Percentiles rank a stretch among this genome's conserved stretches.
Conservation (phyloP, 768 basidiomycete species). For the Boletus speciosus region DNA sequence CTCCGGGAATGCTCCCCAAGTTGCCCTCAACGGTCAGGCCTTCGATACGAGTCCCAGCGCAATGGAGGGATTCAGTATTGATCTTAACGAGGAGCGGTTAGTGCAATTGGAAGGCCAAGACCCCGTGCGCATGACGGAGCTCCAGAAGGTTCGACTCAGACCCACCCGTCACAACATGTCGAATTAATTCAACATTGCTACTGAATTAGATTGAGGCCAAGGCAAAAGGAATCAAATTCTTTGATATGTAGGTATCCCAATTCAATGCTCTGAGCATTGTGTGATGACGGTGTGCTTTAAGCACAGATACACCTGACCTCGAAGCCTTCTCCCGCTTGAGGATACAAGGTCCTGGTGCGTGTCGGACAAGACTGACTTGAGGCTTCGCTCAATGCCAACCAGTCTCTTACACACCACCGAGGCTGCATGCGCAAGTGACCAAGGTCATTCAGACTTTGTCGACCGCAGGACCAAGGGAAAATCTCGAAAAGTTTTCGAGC, state of each 20-base stretch:
- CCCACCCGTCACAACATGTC: too few species aligned
- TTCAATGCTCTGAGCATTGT: not conserved
- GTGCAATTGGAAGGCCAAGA: slow-evolving; percentile 69
- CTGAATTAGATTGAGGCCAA: slow-evolving; percentile 65
- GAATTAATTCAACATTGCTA: not conserved
- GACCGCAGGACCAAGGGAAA: slow-evolving; percentile 57
- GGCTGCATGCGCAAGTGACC: slow-evolving; percentile 55
- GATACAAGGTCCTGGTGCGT: slow-evolving; percentile 38
- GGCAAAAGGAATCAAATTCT: slow-evolving; percentile 75
- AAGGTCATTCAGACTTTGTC: slow-evolving; percentile 66
- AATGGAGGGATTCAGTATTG: slow-evolving; percentile 56
- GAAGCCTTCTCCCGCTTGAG: slow-evolving; percentile 41
- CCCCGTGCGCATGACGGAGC: slow-evolving; percentile 81
- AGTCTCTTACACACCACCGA: slow-evolving; percentile 58
- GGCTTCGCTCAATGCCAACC: slow-evolving; percentile 4
- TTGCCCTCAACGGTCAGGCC: slow-evolving; percentile 26
- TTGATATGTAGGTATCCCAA: slow-evolving; percentile 65
- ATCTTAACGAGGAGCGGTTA: slow-evolving; percentile 68
- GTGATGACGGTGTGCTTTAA: slow-evolving; percentile 28
- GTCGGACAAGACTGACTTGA: not conserved
- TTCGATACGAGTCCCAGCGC: slow-evolving; percentile 20
- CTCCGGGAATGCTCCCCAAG: slow-evolving; percentile 12
- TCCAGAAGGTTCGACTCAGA: slow-evolving; percentile 65
- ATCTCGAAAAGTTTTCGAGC: slow-evolving; percentile 63
- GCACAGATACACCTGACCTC: slow-evolving; percentile 72